A percentile compares a stretch with the other conserved stretches of the same genome.
Evolutionary conservation across 805 yeast species (phyloP).

Genomic region (Metschnikowia reukaufii): DNA sequence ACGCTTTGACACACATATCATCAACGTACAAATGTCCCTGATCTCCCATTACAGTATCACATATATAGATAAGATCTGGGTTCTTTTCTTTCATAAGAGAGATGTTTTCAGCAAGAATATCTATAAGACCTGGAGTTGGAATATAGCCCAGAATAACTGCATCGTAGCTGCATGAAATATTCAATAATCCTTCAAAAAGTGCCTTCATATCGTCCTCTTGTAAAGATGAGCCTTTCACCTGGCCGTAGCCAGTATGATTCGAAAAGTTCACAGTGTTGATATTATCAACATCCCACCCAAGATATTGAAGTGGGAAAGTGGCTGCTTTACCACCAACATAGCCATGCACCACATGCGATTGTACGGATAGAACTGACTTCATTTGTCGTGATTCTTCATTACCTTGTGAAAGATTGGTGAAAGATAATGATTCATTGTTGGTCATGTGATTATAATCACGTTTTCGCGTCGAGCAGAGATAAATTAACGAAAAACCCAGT

Average conservation of each 20-base stretch:
- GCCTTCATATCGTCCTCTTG: conserved; percentile 11
- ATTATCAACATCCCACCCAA: conserved; percentile 92
- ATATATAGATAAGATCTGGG: conserved; percentile 21
- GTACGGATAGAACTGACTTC: conserved; percentile 49
- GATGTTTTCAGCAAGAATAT: conserved; percentile 12
- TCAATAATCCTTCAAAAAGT: conserved; percentile 16
- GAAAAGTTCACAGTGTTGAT: conserved; percentile 86
- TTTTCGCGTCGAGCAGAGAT: not conserved
- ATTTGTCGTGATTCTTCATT: conserved; percentile 4
- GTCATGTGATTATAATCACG: not conserved
- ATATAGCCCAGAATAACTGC: conserved; percentile 23
- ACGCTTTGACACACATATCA: conserved; percentile 17
- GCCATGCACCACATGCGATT: conserved; percentile 93
- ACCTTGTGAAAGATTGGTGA: not conserved
- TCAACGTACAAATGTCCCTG: conserved; percentile 23
- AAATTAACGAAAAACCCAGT: not conserved
- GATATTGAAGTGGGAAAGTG: conserved; percentile 80
- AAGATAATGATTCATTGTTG: not conserved
- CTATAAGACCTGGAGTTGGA: conserved; percentile 18
- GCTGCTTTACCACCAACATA: conserved; percentile 93
- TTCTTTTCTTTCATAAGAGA: conserved; percentile 8
- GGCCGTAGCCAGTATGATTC: conserved; percentile 88
- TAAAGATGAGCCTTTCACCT: conserved; percentile 20
- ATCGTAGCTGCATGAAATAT: conserved; percentile 18
- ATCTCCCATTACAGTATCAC: conserved; percentile 25